Evolutionary conservation across 305 asterid genomes (phyloP).

Genomic region (Solanum hybrid): DNA sequence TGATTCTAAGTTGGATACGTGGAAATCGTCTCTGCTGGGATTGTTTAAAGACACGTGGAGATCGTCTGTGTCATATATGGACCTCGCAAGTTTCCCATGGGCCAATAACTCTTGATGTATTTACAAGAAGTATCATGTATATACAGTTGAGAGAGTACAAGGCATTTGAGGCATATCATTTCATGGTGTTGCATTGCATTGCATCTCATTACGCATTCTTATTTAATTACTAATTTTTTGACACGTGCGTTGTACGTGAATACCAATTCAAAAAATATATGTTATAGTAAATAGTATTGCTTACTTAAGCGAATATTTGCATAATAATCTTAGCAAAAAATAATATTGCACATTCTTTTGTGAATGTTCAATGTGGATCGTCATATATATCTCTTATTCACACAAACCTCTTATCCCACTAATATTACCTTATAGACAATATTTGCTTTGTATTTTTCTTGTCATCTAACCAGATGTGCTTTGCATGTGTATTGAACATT

Average conservation of each 20-base stretch:
- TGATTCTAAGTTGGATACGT: background rate
- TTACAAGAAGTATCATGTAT: background rate
- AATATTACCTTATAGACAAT: background rate
- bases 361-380: background rate
- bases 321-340: background rate
- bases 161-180: background rate
- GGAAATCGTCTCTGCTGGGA: background rate
- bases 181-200: background rate
- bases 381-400: background rate
- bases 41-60: background rate
- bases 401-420: background rate
- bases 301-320: background rate
- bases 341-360: background rate
- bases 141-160: background rate
- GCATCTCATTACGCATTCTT: background rate
- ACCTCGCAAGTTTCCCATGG: background rate
- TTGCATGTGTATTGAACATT: background rate
- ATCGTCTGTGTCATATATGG: background rate
- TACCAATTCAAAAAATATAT: too few species aligned
- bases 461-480: background rate
- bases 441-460: background rate
- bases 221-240: background rate
- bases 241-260: background rate
- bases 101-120: background rate
- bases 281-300: background rate